Base-by-base conservation (phyloP, 805 yeast species). In the Saccharomycopsis schoenii region DNA sequence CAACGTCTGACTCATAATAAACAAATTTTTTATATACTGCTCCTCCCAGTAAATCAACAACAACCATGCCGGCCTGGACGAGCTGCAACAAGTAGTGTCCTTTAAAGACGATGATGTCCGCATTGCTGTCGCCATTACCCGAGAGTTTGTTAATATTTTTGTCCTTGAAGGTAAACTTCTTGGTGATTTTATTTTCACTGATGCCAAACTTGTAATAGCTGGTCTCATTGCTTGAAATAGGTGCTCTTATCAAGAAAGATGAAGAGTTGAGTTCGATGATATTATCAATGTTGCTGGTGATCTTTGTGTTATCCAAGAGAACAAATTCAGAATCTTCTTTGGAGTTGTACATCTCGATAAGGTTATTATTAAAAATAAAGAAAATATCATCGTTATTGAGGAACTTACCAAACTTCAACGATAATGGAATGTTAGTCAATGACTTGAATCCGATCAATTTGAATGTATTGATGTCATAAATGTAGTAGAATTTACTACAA, bases 401-500 rank as follows among this genome's bases (percentile, higher is more conserved):
- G 21, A 61, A 58, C 29, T 37, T 54, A 19, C 61, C 63, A 25
- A 36, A 39, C 29, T 58, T 61, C n/a, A 61, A 42, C 5, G 55
- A 24, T 21, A 50, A 51, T 15, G 59, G 59, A 24, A 57, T 50
- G 17, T 42, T 42, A 1, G 37, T 52, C 25, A 62, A 47, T 15
- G 57, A 39, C 4, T 40, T 39, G 21, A 37, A 54, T 1, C 55
- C 40, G 9, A 58, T 37, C 17, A 57, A 57, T 17, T 52, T 39
- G 19, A 58, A 29, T 11, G 55, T 47, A 24, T 29, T 29, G 14
- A 61, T 37, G 50, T 61, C 54, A 54, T 63, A 63, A 19, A 63
- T 39, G 34, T 63, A 63, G 17, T 25, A 59, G 25, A 63, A 61
- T 51, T 59, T 63, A 17, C 43, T 61, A 39, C 65, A 63, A 41